Evolutionary conservation across 352 stramenopile species (phyloP).

Genomic region (Nothophytophthora sp.): DNA sequence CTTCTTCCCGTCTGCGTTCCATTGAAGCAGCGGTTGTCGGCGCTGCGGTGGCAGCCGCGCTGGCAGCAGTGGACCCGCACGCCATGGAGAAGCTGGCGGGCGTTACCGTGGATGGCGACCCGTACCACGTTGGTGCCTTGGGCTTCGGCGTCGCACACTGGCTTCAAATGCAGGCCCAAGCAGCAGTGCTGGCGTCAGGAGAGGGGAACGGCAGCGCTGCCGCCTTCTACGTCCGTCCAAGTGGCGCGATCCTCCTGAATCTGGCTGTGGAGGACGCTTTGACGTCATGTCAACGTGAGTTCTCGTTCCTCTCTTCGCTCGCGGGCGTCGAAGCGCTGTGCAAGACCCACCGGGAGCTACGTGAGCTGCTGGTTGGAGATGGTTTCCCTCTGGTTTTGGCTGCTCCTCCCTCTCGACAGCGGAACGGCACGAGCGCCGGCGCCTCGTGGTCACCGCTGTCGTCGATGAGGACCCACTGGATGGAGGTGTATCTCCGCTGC

Average conservation of each 20-base stretch:
- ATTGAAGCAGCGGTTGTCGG: background rate
- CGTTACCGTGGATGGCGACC: slow-evolving; percentile 49
- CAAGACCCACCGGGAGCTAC: slow-evolving; percentile 15
- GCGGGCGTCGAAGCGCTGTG: slow-evolving; percentile 39
- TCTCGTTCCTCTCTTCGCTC: slow-evolving; percentile 35
- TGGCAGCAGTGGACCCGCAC: slow-evolving; percentile 33
- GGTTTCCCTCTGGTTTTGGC: background rate
- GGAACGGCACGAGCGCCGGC: too few species aligned
- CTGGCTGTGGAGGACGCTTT: slow-evolving; percentile 48
- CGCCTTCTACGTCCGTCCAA: slow-evolving; percentile 46
- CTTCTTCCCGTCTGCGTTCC: slow-evolving; percentile 22
- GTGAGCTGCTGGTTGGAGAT: slow-evolving; percentile 13
- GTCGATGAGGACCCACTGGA: slow-evolving; percentile 24
- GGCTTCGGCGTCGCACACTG: slow-evolving; percentile 20
- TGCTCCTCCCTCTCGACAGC: background rate
- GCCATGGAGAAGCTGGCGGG: slow-evolving; percentile 48
- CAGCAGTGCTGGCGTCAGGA: background rate
- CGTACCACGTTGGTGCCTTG: slow-evolving; percentile 45
- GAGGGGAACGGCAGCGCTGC: slow-evolving; percentile 13
- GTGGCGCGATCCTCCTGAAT: slow-evolving; percentile 39
- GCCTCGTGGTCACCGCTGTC: background rate
- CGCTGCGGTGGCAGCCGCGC: slow-evolving; percentile 19
- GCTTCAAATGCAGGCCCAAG: slow-evolving; percentile 25
- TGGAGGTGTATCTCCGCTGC: slow-evolving; percentile 37
- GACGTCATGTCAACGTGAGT: slow-evolving; percentile 41